Evolutionary conservation across 2,329 filamentous ascomycete species (phyloP).

Genomic region (Immersiporthe knoxdaviesiana): DNA sequence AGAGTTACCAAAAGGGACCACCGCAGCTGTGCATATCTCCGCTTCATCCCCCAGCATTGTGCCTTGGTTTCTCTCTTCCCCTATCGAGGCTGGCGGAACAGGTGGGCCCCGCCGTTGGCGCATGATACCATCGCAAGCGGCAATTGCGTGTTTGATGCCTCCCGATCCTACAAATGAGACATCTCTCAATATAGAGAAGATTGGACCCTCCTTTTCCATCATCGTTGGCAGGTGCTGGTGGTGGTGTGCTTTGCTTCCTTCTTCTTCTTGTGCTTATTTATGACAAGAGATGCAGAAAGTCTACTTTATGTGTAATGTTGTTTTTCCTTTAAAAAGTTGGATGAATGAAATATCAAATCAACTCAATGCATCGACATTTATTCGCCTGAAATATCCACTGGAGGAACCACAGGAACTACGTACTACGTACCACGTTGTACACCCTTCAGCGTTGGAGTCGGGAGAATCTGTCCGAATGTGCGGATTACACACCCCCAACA

Average conservation of each 20-base stretch:
- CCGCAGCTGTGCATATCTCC: slow-evolving; percentile 29
- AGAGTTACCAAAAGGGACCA: slow-evolving; percentile 18
- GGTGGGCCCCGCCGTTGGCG: slow-evolving; percentile 25
- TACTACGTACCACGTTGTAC: too few species aligned
- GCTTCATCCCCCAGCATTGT: slow-evolving; percentile 1
- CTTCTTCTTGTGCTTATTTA: not conserved
- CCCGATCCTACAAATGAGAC: slow-evolving; percentile 14
- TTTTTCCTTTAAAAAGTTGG: too few species aligned
- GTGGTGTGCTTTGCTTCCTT: not conserved
- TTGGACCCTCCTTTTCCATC: not conserved
- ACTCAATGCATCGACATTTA: too few species aligned
- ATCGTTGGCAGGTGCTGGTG: not conserved
- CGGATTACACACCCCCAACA: too few species aligned
- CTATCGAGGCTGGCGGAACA: slow-evolving; percentile 21
- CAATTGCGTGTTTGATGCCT: slow-evolving; percentile 28
- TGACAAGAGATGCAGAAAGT: not conserved
- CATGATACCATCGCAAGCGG: slow-evolving; percentile 30
- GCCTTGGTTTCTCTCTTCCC: slow-evolving; percentile 9
- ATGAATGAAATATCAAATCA: too few species aligned
- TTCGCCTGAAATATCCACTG: not conserved
- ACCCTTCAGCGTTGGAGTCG: not conserved
- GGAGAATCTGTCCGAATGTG: not conserved
- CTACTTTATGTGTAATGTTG: not conserved
- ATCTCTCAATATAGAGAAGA: slow-evolving; percentile 25
- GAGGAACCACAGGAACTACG: not conserved